phyloP scores from a whole-genome alignment of 495 filamentous ascomycete species.

The Hypomontagnella monticulosa region DNA sequence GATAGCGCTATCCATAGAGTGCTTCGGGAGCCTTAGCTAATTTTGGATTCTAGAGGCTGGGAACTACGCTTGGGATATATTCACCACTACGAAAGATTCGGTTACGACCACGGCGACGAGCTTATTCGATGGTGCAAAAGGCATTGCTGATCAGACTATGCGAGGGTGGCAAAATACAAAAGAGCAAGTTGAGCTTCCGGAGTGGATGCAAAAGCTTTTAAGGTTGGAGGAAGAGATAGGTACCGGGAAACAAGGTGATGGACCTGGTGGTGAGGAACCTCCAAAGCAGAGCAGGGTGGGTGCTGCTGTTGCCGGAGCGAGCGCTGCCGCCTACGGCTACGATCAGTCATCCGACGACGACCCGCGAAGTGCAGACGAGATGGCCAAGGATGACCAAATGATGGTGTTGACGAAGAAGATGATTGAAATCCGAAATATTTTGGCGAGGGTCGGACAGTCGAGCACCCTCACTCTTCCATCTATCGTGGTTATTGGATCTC shows the following conservation, averaged over 20 bases:
- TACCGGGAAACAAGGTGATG: constrained; percentile 50
- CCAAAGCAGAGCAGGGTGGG: constrained; percentile 71
- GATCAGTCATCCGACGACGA: constrained; percentile 78
- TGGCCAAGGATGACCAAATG: constrained; percentile 95
- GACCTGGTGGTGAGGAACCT: constrained; percentile 58
- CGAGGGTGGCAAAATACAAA: constrained; percentile 86
- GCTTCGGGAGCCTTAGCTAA: constrained; percentile 18
- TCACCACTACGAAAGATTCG: constrained; percentile 73
- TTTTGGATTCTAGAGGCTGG: constrained; percentile 73
- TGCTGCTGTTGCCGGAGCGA: constrained; percentile 66
- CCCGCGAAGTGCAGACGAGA: constrained; percentile 63
- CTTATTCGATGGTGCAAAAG: constrained; percentile 73
- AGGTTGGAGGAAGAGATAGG: constrained; percentile 63
- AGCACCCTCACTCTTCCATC: constrained; percentile 87
- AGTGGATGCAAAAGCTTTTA: constrained; percentile 85
- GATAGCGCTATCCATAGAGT: constrained; percentile 16
- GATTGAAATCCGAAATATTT: constrained; percentile 96
- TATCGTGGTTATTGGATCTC: constrained; percentile 98
- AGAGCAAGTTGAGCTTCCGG: constrained; percentile 77
- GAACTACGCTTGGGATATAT: constrained; percentile 85
- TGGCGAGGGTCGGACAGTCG: constrained; percentile 91
- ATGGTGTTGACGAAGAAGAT: constrained; percentile 99
- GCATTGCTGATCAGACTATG: constrained; percentile 79
- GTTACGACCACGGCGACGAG: constrained; percentile 71
- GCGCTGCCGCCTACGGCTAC: constrained; percentile 81